Evolutionary conservation across 2,329 filamentous ascomycete species (phyloP), one percentile per base, ranked within the genome.

Genomic region (Penicillium glabrum): DNA sequence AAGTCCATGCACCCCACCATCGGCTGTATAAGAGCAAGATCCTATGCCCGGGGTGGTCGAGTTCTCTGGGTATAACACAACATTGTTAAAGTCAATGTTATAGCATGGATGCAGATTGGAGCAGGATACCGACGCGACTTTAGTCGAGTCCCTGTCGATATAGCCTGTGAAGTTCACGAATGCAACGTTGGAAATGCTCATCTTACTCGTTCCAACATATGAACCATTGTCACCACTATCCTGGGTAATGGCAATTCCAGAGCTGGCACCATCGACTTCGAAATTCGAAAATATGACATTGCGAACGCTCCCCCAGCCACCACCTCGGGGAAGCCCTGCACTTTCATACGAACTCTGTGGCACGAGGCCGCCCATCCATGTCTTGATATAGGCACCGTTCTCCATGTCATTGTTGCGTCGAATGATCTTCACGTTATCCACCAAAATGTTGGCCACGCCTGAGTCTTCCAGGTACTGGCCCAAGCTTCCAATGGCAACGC

Each of bases 381-480:
- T 84, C 64, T 85, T 85, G 67, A 85, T 82, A 61, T 84, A 83
- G 0, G 79, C 81, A 14, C 70, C 69, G 58, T 79, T 78, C 53
- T 79, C 71, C 72, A 81, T 79, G 58, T 81, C 76, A 16, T 77
- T 69, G 52, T 81, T 81, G 62, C 78, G 71, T 14, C 72, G 75
- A 26, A 78, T 65, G 52, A 82, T 59, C 27, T 65, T 74, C 31
- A 79, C 80, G 31, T 82, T 72, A 54, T 78, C 77, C 11, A 85
- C 69, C 0, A 72, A 58, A 3, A 84, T 74, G 54, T 84, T 82
- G 33, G 73, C 72, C 1, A 84, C 82, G 11, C 74, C 79, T 2
- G 77, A 77, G 61, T 84, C 82, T 61, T 83, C 81, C 2, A 81
- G 72, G 57, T 85, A 85, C 62, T 85, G 82, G 2, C 82, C 82